Evolutionary conservation across 2,329 filamentous ascomycete genomes (phyloP).

Genomic region (Diaporthe longicolla): DNA sequence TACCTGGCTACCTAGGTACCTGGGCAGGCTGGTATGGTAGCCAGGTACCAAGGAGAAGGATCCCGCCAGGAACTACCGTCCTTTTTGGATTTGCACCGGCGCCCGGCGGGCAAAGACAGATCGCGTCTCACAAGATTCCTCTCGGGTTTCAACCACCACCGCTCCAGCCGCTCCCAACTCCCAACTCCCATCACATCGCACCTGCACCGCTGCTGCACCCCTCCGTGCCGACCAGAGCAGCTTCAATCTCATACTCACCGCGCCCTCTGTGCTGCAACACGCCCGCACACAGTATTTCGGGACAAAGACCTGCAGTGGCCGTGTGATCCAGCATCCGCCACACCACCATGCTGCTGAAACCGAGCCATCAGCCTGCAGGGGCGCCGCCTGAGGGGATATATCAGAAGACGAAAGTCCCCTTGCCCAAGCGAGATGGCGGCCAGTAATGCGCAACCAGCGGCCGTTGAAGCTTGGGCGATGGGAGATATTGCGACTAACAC

Average conservation of each 20-base stretch:
- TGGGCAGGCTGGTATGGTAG: no score
- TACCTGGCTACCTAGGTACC: no score
- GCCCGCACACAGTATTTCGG: background rate
- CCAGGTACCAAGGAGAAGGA: background rate
- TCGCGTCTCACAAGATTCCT: conserved; percentile 27
- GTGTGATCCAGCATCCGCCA: background rate
- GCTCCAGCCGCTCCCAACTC: background rate
- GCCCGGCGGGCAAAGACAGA: conserved; percentile 15
- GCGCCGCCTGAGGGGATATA: background rate
- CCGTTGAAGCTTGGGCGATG: background rate
- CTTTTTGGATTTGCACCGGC: background rate
- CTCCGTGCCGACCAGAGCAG: background rate
- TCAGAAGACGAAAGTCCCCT: conserved; percentile 4
- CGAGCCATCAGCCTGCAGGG: background rate
- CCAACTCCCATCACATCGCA: background rate
- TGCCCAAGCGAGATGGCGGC: conserved; percentile 6
- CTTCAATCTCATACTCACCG: conserved; percentile 24
- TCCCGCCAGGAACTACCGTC: background rate
- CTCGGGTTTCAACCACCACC: conserved; percentile 19
- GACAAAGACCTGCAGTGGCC: background rate
- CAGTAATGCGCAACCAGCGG: conserved; percentile 9
- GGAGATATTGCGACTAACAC: no score
- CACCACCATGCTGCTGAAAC: no score
- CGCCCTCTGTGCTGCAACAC: background rate
- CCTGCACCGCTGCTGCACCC: background rate